phyloP scores from a whole-genome alignment of 257 asterid species.

The Cruciata laevipes region DNA sequence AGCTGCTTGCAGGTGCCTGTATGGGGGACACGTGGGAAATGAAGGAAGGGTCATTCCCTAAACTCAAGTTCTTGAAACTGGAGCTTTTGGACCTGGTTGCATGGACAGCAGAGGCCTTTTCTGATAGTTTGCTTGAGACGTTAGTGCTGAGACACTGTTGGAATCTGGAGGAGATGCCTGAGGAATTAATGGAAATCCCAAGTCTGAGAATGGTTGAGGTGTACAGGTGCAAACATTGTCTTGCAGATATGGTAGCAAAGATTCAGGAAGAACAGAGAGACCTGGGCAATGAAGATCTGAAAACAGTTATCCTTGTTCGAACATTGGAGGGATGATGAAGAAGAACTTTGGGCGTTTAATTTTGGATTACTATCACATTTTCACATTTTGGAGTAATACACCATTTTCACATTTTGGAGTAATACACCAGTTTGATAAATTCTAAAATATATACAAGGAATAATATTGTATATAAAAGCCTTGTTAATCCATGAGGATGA shows the following conservation, averaged over 20 bases:
- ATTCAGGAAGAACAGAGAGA: conserved; percentile 26
- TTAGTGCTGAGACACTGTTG: conserved; percentile 18
- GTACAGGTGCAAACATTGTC: conserved; percentile 6
- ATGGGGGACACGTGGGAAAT: conserved; percentile 16
- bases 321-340: background rate
- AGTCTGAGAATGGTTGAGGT: conserved; percentile 25
- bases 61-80: conserved; percentile 8
- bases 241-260: conserved; percentile 12
- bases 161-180: conserved; percentile 18
- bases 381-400: no score
- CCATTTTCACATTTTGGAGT: no score
- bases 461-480: no score
- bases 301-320: conserved; percentile 2
- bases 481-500: no score
- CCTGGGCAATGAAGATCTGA: conserved; percentile 18
- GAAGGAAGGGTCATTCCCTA: conserved; percentile 11
- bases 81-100: background rate
- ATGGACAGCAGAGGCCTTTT: conserved; percentile 5
- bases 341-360: no score
- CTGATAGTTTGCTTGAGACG: conserved; percentile 17
- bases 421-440: no score
- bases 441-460: no score
- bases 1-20: conserved; percentile 10
- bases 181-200: conserved; percentile 19
- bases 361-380: no score